phyloP scores from a whole-genome alignment of 139 green algal genomes.

The Chlorella sp. region DNA sequence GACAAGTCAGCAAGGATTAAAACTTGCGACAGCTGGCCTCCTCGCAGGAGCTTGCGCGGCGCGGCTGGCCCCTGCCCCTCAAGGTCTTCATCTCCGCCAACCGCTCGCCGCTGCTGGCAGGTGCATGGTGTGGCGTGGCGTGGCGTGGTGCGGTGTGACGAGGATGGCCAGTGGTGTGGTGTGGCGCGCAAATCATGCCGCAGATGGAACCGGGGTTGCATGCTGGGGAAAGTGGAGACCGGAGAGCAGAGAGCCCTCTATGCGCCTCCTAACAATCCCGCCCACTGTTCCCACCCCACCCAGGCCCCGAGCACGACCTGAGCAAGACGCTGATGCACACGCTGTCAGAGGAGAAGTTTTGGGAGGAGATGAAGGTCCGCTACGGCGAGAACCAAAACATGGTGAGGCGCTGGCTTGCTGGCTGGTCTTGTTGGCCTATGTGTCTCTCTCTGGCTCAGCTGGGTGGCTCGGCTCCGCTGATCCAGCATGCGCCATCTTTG shows the following conservation, averaged over 20 bases:
- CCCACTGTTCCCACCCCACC: no score
- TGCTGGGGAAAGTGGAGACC: no score
- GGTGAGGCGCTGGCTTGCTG: constrained; percentile 30
- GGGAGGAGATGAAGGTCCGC: constrained; percentile 50
- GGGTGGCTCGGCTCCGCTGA: no score
- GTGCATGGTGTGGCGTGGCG: constrained; percentile 6
- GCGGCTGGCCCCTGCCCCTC: constrained; percentile 35
- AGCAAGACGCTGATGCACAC: constrained; percentile 48
- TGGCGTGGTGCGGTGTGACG: constrained; percentile 20
- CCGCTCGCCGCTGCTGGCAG: constrained; percentile 39
- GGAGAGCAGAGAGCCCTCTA: no score
- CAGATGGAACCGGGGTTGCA: no score
- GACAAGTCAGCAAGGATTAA: no score
- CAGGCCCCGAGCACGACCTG: constrained; percentile 47
- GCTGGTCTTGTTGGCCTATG: no score
- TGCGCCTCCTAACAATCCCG: no score
- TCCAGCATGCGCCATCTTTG: no score
- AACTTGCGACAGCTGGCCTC: neutral
- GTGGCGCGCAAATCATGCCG: no score
- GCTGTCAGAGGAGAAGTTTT: constrained; percentile 51
- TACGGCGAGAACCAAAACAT: constrained; percentile 55
- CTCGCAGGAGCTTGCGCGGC: constrained; percentile 40
- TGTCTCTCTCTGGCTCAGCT: no score
- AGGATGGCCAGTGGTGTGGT: no score
- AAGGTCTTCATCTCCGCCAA: constrained; percentile 60